Base-by-base conservation (phyloP, 768 basidiomycete genomes). In the Calocera viscosa region DNA sequence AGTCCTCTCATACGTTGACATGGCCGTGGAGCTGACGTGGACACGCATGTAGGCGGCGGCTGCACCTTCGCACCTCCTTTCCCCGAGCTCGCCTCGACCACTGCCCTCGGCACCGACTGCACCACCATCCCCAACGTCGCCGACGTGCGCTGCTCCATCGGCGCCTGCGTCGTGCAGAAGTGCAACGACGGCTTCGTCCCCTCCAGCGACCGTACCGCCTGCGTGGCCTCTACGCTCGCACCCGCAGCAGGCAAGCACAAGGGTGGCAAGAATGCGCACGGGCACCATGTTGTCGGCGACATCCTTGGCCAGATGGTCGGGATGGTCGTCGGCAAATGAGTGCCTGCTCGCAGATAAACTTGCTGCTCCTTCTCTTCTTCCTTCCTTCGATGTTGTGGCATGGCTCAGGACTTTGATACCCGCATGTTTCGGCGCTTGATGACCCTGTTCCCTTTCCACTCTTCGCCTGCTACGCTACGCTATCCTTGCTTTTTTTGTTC, bases 261-360 rank as follows among this genome's bases (percentile, higher is more conserved):
- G 30, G 53, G 26, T 26, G 30, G 53, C 53, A 26, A 60, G 26
- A 11, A 28, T 30, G 53, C 53, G 10, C 53, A 60, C 53, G 53
- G 53, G 30, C 24, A 60, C 30, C 53, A 60, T 26, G 53, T 32
- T 26, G 53, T 60, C 26, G 24, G 14, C 30, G 53, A 32, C 26
- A 28, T 60, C 53, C 53, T 60, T 19, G 53, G 53, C 53, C 53
- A 60, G 24, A 60, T 60, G 53, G 53, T 60, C 53, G 53, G 53
- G 16, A 60, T 60, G 26, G 53, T 60, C 53, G 14, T 22, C 26
- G 53, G 53, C 53, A 60, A 60, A 10, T 60, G 22, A 60, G 22
- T 5, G 2, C 19, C 53, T 10, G 14, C 24, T 47, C 43, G 8
- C 8, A 47, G 8, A 17, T 19, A 7, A 47, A 7, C 16, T 60